Percentiles rank a stretch among this genome's conserved stretches.
Evolutionary conservation across 371 early-diverging fungal species (phyloP).

Genomic region (Paraphysoderma sedebokerense): DNA sequence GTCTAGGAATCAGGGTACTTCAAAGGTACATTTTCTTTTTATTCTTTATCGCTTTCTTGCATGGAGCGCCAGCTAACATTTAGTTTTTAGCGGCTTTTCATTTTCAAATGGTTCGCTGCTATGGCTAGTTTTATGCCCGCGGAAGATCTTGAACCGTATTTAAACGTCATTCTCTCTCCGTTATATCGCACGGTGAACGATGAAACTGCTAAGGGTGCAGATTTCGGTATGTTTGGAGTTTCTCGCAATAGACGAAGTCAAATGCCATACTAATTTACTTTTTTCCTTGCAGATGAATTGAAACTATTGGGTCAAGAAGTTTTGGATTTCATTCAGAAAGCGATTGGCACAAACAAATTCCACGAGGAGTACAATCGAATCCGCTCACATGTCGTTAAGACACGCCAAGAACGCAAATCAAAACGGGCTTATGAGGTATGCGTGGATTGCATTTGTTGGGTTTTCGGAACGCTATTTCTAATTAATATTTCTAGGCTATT

Average conservation of each 20-base stretch:
- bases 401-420: constrained; percentile 41
- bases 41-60: no score
- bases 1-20: constrained; percentile 23
- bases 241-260: neutral
- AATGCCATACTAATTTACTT: neutral
- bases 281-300: constrained; percentile 34
- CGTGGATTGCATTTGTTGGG: no score
- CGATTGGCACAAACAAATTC: constrained; percentile 56
- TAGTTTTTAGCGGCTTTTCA: constrained; percentile 37
- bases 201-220: constrained; percentile 37
- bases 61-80: no score
- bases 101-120: constrained; percentile 86
- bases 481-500: no score
- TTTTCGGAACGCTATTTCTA: no score
- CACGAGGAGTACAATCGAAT: constrained; percentile 50
- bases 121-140: constrained; percentile 42
- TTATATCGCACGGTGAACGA: constrained; percentile 67
- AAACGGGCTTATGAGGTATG: constrained; percentile 40
- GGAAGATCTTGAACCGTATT: constrained; percentile 32
- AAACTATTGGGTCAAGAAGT: constrained; percentile 64
- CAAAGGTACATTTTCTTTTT: constrained; percentile 19
- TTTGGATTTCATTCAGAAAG: constrained; percentile 52
- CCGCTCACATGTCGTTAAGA: constrained; percentile 35
- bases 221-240: constrained; percentile 22
- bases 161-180: constrained; percentile 52